Percentiles rank a stretch among this genome's conserved stretches.
Evolutionary conservation across 306 rosid species (phyloP).

Genomic region (Luffa acutangula): DNA sequence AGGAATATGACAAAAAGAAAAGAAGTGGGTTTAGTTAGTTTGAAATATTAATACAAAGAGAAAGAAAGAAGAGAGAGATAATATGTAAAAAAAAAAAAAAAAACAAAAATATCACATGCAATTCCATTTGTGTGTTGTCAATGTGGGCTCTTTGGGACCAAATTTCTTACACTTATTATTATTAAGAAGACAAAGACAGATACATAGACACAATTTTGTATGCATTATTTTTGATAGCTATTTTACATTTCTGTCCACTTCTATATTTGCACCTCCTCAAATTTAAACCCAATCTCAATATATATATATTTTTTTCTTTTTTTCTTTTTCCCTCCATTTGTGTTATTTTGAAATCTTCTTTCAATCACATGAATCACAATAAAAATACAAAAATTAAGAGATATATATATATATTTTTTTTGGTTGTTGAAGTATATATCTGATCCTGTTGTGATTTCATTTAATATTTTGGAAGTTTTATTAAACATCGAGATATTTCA

Average conservation of each 20-base stretch:
- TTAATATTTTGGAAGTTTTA: too few species aligned
- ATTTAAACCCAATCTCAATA: neutral
- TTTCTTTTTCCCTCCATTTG: neutral
- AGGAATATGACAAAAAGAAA: neutral
- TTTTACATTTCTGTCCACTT: neutral
- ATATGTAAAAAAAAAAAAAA: neutral
- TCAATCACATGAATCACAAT: neutral
- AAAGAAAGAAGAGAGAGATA: neutral
- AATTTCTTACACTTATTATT: neutral
- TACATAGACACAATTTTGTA: neutral
- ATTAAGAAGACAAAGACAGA: neutral
- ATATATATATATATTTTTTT: too few species aligned
- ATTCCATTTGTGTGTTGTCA: neutral
- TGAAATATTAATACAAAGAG: neutral
- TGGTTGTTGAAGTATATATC: neutral
- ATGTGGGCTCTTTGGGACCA: slow-evolving; percentile 6
- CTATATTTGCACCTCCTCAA: neutral
- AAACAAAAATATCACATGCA: neutral
- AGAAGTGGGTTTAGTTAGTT: neutral
- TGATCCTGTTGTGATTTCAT: neutral
- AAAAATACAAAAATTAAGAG: neutral
- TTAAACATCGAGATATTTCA: too few species aligned
- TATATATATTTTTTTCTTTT: neutral
- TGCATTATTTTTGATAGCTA: neutral
- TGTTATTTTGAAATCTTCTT: neutral